Evolutionary conservation across 768 basidiomycete species (phyloP).

Genomic region (Hemileccinum impolitum): DNA sequence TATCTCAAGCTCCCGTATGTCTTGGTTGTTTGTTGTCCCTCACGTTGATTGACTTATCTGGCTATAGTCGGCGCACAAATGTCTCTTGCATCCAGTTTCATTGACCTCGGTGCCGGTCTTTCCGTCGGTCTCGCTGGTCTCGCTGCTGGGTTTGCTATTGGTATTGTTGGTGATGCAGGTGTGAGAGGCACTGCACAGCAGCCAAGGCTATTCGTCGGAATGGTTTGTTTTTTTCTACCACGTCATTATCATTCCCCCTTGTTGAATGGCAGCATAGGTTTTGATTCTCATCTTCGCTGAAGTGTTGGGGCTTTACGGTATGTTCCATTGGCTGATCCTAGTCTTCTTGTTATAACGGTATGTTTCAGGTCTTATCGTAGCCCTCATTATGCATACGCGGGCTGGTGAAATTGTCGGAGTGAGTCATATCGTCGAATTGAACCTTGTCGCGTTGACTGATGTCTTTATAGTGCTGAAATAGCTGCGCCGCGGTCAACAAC

Average conservation of each 20-base stretch:
- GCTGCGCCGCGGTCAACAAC: background rate
- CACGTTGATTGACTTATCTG: background rate
- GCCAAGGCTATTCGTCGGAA: conserved; percentile 89
- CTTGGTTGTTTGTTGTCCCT: background rate
- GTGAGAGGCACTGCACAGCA: conserved; percentile 98
- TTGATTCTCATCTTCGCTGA: conserved; percentile 98
- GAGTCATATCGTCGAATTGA: background rate
- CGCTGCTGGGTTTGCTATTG: conserved; percentile 95
- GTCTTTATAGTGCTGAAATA: conserved; percentile 24
- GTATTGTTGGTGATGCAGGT: conserved; percentile 98
- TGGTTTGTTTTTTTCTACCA: conserved; percentile 48
- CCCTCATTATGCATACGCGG: conserved; percentile 91
- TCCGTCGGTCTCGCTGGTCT: conserved; percentile 93
- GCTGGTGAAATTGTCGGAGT: conserved; percentile 32
- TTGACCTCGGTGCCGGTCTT: conserved; percentile 91
- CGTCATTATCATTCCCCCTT: background rate
- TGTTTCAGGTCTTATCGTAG: conserved; percentile 74
- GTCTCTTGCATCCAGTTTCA: conserved; percentile 91
- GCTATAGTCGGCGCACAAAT: conserved; percentile 64
- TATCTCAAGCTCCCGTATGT: conserved; percentile 83
- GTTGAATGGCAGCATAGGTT: conserved; percentile 48
- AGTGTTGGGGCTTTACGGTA: conserved; percentile 89
- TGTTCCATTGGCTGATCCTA: conserved; percentile 4
- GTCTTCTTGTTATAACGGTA: background rate
- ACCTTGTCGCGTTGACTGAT: background rate